Conservation (phyloP, 495 filamentous ascomycete genomes). For the Chaetomidium leptoderma region DNA sequence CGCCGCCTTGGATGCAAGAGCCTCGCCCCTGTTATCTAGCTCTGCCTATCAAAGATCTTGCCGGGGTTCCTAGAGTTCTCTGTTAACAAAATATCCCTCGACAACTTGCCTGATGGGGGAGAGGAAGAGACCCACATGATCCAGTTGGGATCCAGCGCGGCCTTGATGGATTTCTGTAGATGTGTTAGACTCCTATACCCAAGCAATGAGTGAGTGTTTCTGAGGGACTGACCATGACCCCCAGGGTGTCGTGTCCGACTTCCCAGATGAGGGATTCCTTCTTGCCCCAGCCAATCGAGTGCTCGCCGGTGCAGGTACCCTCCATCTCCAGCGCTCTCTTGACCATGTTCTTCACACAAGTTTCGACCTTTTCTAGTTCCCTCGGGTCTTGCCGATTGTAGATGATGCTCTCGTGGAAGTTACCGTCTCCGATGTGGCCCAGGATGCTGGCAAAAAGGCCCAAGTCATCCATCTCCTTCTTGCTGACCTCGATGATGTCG, state of each 20-base stretch:
- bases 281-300: constrained; percentile 85
- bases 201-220: background rate
- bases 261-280: constrained; percentile 76
- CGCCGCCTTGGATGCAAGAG: background rate
- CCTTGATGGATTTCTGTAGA: constrained; percentile 64
- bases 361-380: constrained; percentile 68
- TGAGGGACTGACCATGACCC: constrained; percentile 58
- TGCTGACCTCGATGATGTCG: constrained; percentile 85
- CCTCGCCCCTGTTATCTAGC: background rate
- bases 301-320: constrained; percentile 87
- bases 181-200: background rate
- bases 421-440: constrained; percentile 81
- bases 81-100: constrained; percentile 6
- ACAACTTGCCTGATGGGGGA: too few species aligned
- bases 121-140: constrained; percentile 52
- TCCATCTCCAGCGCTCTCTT: constrained; percentile 86
- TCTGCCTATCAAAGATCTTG: constrained; percentile 70
- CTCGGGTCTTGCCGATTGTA: constrained; percentile 64
- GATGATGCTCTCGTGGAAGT: constrained; percentile 88
- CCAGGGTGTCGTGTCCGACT: constrained; percentile 75
- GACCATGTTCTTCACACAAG: constrained; percentile 83
- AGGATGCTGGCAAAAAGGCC: constrained; percentile 83
- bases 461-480: constrained; percentile 80
- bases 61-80: constrained; percentile 60
- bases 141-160: constrained; percentile 81